Evolutionary conservation across 805 yeast species (phyloP).

Genomic region (Hanseniaspora singularis): DNA sequence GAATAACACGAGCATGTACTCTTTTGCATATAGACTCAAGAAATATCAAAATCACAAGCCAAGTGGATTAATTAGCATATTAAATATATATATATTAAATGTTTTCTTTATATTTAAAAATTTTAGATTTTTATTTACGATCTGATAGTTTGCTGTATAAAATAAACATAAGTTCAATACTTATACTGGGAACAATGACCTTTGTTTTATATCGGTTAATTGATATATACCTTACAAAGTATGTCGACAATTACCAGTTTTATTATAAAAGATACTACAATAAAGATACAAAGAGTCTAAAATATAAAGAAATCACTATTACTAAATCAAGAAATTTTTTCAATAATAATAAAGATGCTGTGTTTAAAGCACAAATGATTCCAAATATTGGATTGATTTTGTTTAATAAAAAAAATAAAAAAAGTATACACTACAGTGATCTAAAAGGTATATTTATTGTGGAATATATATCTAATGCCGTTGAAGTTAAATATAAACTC

Average conservation of each 20-base stretch:
- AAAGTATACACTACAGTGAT: not conserved
- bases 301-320: not conserved
- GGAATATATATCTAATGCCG: not conserved
- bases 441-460: not conserved
- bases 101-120: too few relatives aligned
- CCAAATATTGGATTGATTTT: not conserved
- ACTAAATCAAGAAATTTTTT: not conserved
- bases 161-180: too few relatives aligned
- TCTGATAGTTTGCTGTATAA: too few relatives aligned
- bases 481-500: not conserved
- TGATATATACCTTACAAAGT: too few relatives aligned
- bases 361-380: constrained; percentile 2
- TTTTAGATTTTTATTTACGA: too few relatives aligned
- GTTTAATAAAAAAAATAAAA: not conserved
- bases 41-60: too few relatives aligned
- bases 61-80: too few relatives aligned
- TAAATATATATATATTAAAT: too few relatives aligned
- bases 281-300: not conserved
- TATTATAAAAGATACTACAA: not conserved
- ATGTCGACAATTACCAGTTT: not conserved
- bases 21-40: too few relatives aligned
- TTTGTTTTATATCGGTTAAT: too few relatives aligned
- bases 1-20: too few relatives aligned
- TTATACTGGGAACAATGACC: too few relatives aligned
- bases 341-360: not conserved